phyloP scores from a whole-genome alignment of 1,139 yeast species.

The Lodderomyces margitis region DNA sequence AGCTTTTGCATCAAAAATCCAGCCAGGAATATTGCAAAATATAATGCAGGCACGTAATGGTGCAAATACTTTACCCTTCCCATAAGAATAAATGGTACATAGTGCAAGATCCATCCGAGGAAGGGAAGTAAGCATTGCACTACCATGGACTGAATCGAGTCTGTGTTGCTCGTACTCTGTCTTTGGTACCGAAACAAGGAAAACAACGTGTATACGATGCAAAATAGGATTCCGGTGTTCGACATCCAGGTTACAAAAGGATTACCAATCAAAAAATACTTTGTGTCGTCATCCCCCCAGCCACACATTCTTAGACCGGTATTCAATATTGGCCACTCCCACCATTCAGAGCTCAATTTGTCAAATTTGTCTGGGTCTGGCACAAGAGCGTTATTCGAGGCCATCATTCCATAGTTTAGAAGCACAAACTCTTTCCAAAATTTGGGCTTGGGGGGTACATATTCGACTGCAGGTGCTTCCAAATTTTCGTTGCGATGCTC shows the following conservation, averaged over 20 bases:
- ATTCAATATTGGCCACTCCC: constrained; percentile 76
- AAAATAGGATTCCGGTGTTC: constrained; percentile 21
- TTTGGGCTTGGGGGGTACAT: constrained; percentile 61
- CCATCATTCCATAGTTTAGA: constrained; percentile 74
- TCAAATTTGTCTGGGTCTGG: constrained; percentile 73
- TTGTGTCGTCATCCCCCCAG: constrained; percentile 51
- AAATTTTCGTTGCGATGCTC: constrained; percentile 54
- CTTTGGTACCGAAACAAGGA: constrained; percentile 34
- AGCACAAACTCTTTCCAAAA: constrained; percentile 72
- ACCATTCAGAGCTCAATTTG: constrained; percentile 64
- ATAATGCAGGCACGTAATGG: constrained; percentile 93
- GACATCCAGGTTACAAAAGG: constrained; percentile 68
- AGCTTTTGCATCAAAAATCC: constrained; percentile 35
- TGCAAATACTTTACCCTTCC: constrained; percentile 97
- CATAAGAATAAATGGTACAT: constrained; percentile 86
- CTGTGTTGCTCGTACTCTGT: constrained; percentile 20
- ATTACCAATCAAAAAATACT: constrained; percentile 65
- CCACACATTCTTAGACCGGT: constrained; percentile 69
- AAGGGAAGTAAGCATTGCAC: constrained; percentile 52
- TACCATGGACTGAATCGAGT: constrained; percentile 16
- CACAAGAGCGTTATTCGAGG: constrained; percentile 70
- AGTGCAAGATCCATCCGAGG: constrained; percentile 93
- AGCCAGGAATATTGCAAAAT: constrained; percentile 80
- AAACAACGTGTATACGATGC: constrained; percentile 18
- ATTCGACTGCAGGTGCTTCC: constrained; percentile 35